Evolutionary conservation across 768 basidiomycete species (phyloP).

Genomic region (Sporobolomyces phaffii): DNA sequence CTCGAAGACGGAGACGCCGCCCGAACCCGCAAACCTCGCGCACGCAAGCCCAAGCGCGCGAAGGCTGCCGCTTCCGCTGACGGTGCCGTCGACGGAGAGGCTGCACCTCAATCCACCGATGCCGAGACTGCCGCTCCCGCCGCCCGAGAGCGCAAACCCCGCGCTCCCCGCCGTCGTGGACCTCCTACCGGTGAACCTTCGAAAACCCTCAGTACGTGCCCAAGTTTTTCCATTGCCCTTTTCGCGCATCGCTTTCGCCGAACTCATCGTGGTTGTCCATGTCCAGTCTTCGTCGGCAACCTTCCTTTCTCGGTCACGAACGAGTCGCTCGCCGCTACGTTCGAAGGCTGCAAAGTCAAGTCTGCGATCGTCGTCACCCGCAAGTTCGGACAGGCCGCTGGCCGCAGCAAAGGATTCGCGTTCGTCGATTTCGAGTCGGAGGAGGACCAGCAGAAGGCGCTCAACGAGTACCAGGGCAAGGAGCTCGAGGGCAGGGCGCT

Average conservation of each 20-base stretch:
- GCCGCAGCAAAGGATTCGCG: constrained; percentile 88
- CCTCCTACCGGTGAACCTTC: constrained; percentile 78
- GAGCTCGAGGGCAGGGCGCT: constrained; percentile 77
- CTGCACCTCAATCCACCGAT: background rate
- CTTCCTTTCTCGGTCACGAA: constrained; percentile 88
- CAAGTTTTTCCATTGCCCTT: background rate
- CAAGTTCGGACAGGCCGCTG: constrained; percentile 70
- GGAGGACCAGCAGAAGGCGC: constrained; percentile 85
- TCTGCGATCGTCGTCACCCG: constrained; percentile 85
- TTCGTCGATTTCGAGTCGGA: constrained; percentile 91
- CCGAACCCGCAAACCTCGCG: constrained; percentile 16
- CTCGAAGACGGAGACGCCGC: constrained; percentile 23
- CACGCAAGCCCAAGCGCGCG: constrained; percentile 27
- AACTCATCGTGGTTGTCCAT: background rate
- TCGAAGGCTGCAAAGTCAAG: constrained; percentile 73
- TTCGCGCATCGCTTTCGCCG: background rate
- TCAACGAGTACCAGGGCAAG: constrained; percentile 77
- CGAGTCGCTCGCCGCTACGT: constrained; percentile 67
- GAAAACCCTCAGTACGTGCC: constrained; percentile 51
- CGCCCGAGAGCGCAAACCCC: constrained; percentile 46
- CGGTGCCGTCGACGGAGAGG: background rate
- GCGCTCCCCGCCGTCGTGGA: constrained; percentile 59
- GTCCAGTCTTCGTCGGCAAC: constrained; percentile 80
- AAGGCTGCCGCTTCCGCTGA: constrained; percentile 26
- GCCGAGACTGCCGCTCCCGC: constrained; percentile 51